These are phyloP conservation scores for Dalechampia spathulata DNA, from an alignment of 441 rosid species.

Conservation along the genomic window DNA sequence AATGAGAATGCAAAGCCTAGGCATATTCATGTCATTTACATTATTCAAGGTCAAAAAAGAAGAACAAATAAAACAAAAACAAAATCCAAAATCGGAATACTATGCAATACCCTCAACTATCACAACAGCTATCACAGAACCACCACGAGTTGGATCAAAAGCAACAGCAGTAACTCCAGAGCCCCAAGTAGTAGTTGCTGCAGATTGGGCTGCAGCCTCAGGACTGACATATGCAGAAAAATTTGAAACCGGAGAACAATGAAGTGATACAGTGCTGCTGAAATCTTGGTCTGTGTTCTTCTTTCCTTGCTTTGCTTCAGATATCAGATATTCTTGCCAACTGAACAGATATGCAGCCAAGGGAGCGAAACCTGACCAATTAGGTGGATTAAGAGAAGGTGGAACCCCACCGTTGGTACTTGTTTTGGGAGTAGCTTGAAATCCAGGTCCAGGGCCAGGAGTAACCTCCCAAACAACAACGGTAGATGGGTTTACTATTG, in stretches of 20 bases:
- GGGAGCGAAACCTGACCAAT: slow-evolving; percentile 97
- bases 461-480: slow-evolving; percentile 99
- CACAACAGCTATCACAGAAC: slow-evolving; percentile 97
- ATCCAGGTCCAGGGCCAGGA: slow-evolving; percentile 94
- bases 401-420: slow-evolving; percentile 62
- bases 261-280: slow-evolving; percentile 59
- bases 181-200: slow-evolving; percentile 99
- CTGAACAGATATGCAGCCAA: slow-evolving; percentile 92
- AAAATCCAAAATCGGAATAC: slow-evolving; percentile 10
- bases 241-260: slow-evolving; percentile 98
- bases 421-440: slow-evolving; percentile 69
- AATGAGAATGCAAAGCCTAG: not conserved
- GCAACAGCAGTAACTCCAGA: slow-evolving; percentile 99
- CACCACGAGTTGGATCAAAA: slow-evolving; percentile 98
- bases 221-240: slow-evolving; percentile 99
- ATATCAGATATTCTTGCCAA: slow-evolving; percentile 92
- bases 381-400: slow-evolving; percentile 84
- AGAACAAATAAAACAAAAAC: not conserved
- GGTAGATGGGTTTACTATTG: slow-evolving; percentile 97
- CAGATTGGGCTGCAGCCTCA: slow-evolving; percentile 96
- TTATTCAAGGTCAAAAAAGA: not conserved
- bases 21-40: not conserved
- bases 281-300: slow-evolving; percentile 63
- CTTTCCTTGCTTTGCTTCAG: slow-evolving; percentile 75
- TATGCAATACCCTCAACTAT: slow-evolving; percentile 85